Conservation (phyloP, 2,329 filamentous ascomycete genomes). For the Eutypella sp. region DNA sequence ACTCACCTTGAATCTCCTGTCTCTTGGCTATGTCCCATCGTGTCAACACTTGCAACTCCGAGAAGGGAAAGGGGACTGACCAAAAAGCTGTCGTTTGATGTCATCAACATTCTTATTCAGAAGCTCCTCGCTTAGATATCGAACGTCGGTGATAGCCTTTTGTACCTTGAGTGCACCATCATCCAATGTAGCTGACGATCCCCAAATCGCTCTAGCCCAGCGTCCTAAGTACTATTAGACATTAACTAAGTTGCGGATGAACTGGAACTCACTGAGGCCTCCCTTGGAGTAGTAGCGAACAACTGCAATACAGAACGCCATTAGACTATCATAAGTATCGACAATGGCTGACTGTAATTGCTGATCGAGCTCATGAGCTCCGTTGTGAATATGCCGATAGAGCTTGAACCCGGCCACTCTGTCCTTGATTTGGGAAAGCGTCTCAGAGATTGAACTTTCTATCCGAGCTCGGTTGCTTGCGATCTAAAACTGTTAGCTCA, state of each 20-base stretch:
- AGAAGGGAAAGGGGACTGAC: background rate
- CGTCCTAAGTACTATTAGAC: background rate
- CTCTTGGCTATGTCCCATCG: too few species aligned
- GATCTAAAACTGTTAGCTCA: background rate
- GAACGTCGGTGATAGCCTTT: background rate
- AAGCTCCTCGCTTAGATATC: background rate
- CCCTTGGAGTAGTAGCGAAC: background rate
- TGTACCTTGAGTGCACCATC: background rate
- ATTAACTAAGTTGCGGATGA: background rate
- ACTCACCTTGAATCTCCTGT: too few species aligned
- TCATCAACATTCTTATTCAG: background rate
- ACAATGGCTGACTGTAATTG: background rate
- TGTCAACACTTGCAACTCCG: background rate
- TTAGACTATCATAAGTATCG: background rate
- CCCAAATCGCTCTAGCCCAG: background rate
- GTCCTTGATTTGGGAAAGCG: background rate
- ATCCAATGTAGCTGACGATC: background rate
- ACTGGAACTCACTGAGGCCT: background rate
- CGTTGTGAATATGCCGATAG: background rate
- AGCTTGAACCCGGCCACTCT: background rate
- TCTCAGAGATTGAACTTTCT: background rate
- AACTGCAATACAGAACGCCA: background rate
- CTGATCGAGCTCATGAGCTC: background rate
- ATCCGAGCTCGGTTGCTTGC: background rate
- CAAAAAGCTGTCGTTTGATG: background rate